Base-by-base conservation (phyloP, 495 filamentous ascomycete genomes). In the Aspergillus biplanus region DNA sequence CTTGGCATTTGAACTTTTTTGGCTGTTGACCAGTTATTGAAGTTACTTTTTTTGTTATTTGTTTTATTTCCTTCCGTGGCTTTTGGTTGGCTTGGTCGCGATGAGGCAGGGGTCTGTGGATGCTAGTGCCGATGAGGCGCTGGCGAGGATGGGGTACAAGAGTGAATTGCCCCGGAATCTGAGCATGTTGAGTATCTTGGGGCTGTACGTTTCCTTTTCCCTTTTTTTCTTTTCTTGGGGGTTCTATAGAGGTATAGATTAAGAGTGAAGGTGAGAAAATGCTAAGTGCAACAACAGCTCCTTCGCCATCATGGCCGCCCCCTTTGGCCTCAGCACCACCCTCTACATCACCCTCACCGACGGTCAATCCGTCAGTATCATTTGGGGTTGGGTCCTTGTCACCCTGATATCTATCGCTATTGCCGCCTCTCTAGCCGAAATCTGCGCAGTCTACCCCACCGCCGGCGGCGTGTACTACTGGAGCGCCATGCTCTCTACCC, bases 351-450 rank as follows among this genome's bases (percentile, higher is more conserved):
- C 86, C 15, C 80, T 91, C 50, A 80, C 83, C 52, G 84, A 85
- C 67, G 87, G 89, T 56, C 85, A 87, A 33, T 83, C 86, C 7
- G 87, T 86, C 6, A 84, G 84, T 55, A 85, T 90, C 58, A 83
- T 90, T 70, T 90, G 87, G 87, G 89, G 88, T 18, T 82, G 91
- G 67, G 78, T 92, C 0, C 83, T 89, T 8, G 87, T 90, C 6
- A 88, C 88, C 5, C 69, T 91, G 9, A 90, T 89, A 71, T 90
- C 89, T 65, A 69, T 89, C 33, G 88, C 86, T 44, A 83, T 92
- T 16, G 88, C 90, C 13, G 86, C 87, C 5, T 90, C 88, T 1
- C 76, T 92, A 33, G 89, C 90, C n/a, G 90, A 92, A 69, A 91
- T 92, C 70, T 80, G 90, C 56, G 86, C 85, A 33, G 90, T 89